Base-by-base conservation (phyloP, 352 stramenopile species). In the Globisporangium cederbergense region DNA sequence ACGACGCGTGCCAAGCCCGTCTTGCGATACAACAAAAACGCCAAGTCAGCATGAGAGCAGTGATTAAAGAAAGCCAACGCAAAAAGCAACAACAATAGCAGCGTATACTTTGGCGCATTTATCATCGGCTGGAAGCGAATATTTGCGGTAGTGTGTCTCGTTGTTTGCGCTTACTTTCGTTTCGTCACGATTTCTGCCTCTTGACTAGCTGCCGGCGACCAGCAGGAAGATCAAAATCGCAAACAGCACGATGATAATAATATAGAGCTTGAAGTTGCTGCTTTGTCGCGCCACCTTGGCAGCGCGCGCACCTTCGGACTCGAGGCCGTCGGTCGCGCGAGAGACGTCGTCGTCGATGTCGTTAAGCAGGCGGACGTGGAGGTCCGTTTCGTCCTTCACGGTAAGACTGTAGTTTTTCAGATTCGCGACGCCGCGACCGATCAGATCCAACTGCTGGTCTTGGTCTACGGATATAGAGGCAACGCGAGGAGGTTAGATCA, bases 221-320 rank as follows among this genome's bases (percentile, higher is more conserved):
- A 97, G 73, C 18, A 97, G 77, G 71, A 97, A 90, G 56, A 96
- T 86, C 65, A 97, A 81, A 65, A 97, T 93, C 60, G 87, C 75
- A 55, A 90, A 70, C 30, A 97, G 75, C 46, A 96, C 77, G 61
- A 95, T 68, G 74, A 97, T 97, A 65, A 88, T 93, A 43, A 97
- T 68, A 76, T 97, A 97, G 54, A 97, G 77, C 71, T 97, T 96
- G 65, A 97, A 97, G 71, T 97, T 97, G 72, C 97, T 92, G 77
- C 96, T 98, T 61, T 97, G 79, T 66, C 95, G 93, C 66, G 96
- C 96, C 67, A 97, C 93, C 69, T 86, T 76, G 11, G 83, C 83
- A 60, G 90, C 90, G 28, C 84, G 88, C 3, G 77, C 77, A 20
- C 88, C 81, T 75, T 97, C 90, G 3, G 82, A 85, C 56, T 90